Evolutionary conservation across 2,329 filamentous ascomycete genomes (phyloP).

Genomic region (Colletotrichum trifolii): DNA sequence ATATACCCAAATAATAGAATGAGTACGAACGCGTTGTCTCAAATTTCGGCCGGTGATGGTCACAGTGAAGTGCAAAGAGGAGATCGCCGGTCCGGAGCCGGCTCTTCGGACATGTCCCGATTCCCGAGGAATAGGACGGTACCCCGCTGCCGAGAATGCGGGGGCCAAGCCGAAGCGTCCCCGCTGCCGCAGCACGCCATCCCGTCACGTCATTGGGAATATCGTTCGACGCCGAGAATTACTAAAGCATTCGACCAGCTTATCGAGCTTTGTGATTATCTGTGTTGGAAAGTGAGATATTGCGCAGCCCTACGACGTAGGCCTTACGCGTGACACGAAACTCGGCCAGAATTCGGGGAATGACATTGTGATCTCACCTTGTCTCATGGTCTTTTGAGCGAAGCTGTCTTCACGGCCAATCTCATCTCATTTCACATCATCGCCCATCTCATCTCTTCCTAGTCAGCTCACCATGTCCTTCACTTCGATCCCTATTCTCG

Average conservation of each 20-base stretch:
- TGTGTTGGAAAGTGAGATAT: background rate
- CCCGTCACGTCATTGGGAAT: slow-evolving; percentile 30
- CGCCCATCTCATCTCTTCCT: too few relatives aligned
- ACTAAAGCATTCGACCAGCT: background rate
- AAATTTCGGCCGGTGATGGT: background rate
- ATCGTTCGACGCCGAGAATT: slow-evolving; percentile 1
- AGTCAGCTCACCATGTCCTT: slow-evolving; percentile 68
- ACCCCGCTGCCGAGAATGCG: slow-evolving; percentile 25
- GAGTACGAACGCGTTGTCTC: slow-evolving; percentile 7
- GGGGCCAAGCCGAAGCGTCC: slow-evolving; percentile 26
- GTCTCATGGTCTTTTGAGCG: too few relatives aligned
- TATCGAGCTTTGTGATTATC: background rate
- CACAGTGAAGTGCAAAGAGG: too few relatives aligned
- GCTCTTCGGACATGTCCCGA: background rate
- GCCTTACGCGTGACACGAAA: background rate
- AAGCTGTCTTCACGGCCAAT: too few relatives aligned
- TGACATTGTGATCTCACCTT: too few relatives aligned
- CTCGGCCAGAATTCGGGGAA: background rate
- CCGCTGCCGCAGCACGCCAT: slow-evolving; percentile 30
- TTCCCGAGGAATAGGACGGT: background rate
- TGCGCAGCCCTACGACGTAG: background rate
- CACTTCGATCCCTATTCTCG: slow-evolving; percentile 80
- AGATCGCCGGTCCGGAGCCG: too few relatives aligned
- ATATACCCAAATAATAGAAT: slow-evolving; percentile 37
- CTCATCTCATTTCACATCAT: too few relatives aligned